Evolutionary conservation across 2,329 filamentous ascomycete species (phyloP).

Genomic region (Beauveria sp.): DNA sequence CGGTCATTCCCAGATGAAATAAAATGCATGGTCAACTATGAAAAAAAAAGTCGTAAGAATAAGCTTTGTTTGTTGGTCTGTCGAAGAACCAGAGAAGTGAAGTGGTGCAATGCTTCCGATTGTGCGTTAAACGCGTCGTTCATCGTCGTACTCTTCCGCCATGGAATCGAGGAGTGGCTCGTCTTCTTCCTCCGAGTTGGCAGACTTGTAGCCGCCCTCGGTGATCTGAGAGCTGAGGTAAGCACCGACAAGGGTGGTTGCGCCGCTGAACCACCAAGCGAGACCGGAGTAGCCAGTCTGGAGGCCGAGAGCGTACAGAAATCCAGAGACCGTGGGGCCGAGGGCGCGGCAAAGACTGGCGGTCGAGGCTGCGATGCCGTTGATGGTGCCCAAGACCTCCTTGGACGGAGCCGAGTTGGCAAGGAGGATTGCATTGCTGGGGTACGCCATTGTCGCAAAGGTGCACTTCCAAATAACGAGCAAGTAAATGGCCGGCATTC

Average conservation of each 20-base stretch:
- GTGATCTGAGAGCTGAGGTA: constrained; percentile 69
- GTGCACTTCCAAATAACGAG: constrained; percentile 89
- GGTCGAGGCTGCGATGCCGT: constrained; percentile 84
- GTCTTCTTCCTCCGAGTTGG: constrained; percentile 32
- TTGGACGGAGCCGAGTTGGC: constrained; percentile 82
- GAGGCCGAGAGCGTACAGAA: constrained; percentile 75
- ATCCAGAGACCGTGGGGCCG: constrained; percentile 79
- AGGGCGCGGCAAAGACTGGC: constrained; percentile 84
- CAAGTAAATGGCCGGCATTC: constrained; percentile 67
- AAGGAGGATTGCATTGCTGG: constrained; percentile 80
- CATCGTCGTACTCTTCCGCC: constrained; percentile 23
- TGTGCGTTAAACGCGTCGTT: constrained; percentile 22
- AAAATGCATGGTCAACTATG: not conserved
- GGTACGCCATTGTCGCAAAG: constrained; percentile 84
- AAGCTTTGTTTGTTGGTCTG: not conserved
- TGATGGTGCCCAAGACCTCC: constrained; percentile 81
- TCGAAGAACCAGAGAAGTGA: constrained; percentile 4
- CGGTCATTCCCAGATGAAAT: not conserved
- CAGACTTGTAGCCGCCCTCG: constrained; percentile 47
- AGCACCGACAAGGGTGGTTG: constrained; percentile 68
- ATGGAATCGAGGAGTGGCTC: constrained; percentile 26
- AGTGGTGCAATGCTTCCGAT: constrained; percentile 11
- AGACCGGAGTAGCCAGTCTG: constrained; percentile 76
- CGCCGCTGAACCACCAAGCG: constrained; percentile 85
- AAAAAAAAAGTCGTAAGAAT: not conserved